Conservation (phyloP, 306 rosid genomes). For the Quercus engelmannii region DNA sequence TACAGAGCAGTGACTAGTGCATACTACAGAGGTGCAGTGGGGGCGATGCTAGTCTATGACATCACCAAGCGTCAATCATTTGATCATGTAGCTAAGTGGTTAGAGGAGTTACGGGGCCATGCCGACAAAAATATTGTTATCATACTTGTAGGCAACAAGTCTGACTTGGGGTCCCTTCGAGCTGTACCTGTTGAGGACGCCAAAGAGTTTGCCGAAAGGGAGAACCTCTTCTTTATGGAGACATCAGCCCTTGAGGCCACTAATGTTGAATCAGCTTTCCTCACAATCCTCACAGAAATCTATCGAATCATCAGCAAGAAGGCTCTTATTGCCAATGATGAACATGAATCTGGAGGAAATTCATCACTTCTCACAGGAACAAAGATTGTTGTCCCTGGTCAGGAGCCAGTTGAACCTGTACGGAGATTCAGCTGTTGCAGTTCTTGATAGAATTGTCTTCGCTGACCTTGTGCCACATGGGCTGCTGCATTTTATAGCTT, state of each 20-base stretch:
- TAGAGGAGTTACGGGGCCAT: constrained; percentile 73
- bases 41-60: constrained; percentile 91
- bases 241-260: constrained; percentile 89
- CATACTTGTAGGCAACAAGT: constrained; percentile 93
- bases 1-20: constrained; percentile 97
- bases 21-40: constrained; percentile 91
- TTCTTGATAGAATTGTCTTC: constrained; percentile 29
- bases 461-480: constrained; percentile 8
- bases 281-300: constrained; percentile 73
- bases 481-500: constrained; percentile 17
- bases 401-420: constrained; percentile 46
- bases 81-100: constrained; percentile 75
- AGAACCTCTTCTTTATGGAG: constrained; percentile 81
- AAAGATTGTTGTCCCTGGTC: constrained; percentile 48
- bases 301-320: constrained; percentile 62
- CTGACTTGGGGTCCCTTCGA: constrained; percentile 66
- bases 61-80: constrained; percentile 70
- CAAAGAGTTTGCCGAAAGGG: constrained; percentile 67
- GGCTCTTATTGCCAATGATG: constrained; percentile 56
- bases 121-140: constrained; percentile 71
- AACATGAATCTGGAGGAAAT: constrained; percentile 48
- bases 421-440: constrained; percentile 56
- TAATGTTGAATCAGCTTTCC: constrained; percentile 81
- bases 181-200: constrained; percentile 74
- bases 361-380: constrained; percentile 69